These are phyloP conservation scores for Chloranthus sessilifolius DNA, from an alignment of 164 flowering plant genomes.

Conservation along the genomic window DNA sequence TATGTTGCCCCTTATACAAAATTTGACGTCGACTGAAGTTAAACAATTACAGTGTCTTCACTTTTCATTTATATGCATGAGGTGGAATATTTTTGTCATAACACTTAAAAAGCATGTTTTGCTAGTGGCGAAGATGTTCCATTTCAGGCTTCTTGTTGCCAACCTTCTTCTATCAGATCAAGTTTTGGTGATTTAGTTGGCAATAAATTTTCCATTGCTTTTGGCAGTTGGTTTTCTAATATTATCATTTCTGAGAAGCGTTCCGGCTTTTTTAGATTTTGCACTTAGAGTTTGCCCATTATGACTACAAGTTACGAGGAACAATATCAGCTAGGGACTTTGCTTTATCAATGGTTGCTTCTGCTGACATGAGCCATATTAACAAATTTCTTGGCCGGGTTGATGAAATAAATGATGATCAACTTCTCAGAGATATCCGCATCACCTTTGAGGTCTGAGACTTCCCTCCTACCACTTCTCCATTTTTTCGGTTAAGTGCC, in stretches of 20 bases:
- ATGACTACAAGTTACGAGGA: constrained; percentile 65
- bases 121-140: too few species aligned
- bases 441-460: constrained; percentile 43
- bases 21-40: too few species aligned
- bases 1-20: too few species aligned
- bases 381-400: constrained; percentile 60
- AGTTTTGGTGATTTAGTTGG: too few species aligned
- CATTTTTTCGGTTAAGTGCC: neutral
- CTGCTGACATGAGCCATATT: constrained; percentile 78
- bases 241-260: constrained; percentile 1
- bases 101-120: too few species aligned
- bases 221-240: too few species aligned
- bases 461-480: neutral
- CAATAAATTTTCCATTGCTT: too few species aligned
- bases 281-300: constrained; percentile 80
- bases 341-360: constrained; percentile 90
- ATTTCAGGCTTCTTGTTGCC: too few species aligned
- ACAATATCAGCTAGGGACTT: constrained; percentile 87
- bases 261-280: constrained; percentile 60
- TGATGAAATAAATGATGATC: constrained; percentile 46
- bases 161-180: too few species aligned
- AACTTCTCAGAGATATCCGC: constrained; percentile 40
- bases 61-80: too few species aligned
- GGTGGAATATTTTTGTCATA: too few species aligned
- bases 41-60: too few species aligned